Percentiles rank a stretch among this genome's conserved stretches.
phyloP scores from a whole-genome alignment of 2,329 filamentous ascomycete genomes.

The Sporothrix globosa region DNA sequence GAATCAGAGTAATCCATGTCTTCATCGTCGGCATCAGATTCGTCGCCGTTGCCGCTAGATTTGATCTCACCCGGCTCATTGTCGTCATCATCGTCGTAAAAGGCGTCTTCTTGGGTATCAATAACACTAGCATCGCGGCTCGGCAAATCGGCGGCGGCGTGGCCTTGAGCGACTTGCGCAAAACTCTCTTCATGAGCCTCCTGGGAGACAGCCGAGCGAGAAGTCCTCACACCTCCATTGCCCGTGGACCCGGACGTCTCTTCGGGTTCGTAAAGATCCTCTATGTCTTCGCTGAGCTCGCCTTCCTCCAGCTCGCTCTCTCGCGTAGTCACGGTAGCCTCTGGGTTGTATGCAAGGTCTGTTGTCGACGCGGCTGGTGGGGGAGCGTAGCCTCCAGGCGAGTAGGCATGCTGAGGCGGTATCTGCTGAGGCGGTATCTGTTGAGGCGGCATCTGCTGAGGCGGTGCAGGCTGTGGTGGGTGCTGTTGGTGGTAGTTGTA shows the following conservation, averaged over 20 bases:
- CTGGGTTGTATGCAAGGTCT: background rate
- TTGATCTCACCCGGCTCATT: constrained; percentile 32
- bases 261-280: constrained; percentile 40
- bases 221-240: background rate
- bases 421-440: background rate
- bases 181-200: background rate
- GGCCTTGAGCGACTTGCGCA: background rate
- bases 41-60: constrained; percentile 26
- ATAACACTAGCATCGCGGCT: constrained; percentile 37
- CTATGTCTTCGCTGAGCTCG: constrained; percentile 72
- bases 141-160: constrained; percentile 24
- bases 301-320: constrained; percentile 65
- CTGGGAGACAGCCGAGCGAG: constrained; percentile 2
- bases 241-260: constrained; percentile 14
- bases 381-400: background rate
- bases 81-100: constrained; percentile 37
- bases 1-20: constrained; percentile 34
- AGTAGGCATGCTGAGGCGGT: background rate
- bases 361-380: background rate
- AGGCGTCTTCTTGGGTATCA: constrained; percentile 36
- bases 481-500: background rate
- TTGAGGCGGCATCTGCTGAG: background rate
- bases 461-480: background rate
- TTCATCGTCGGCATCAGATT: constrained; percentile 32
- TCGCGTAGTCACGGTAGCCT: background rate